A percentile compares a stretch with the other conserved stretches of the same genome.
Conservation (phyloP, 768 basidiomycete species). For the Sarcodon aspratus region DNA sequence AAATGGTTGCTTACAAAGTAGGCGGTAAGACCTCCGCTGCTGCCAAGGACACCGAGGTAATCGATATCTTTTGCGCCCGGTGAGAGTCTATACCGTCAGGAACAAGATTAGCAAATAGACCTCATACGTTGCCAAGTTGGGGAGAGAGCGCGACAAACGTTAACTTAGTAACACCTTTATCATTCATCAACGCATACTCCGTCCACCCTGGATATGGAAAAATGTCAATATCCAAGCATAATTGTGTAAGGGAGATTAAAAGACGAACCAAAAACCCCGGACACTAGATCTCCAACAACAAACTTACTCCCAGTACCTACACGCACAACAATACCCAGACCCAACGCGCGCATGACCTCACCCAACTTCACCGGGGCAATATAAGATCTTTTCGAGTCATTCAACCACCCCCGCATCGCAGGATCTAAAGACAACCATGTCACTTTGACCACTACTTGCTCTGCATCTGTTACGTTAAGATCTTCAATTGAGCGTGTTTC, state of each 20-base stretch:
- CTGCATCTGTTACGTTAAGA: constrained; percentile 34
- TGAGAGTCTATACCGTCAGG: constrained; percentile 29
- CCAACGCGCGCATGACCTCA: constrained; percentile 60
- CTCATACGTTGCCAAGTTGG: neutral
- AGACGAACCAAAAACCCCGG: constrained; percentile 44
- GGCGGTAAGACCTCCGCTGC: constrained; percentile 67
- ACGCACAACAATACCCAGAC: constrained; percentile 55
- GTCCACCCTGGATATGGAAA: constrained; percentile 48
- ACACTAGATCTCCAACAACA: constrained; percentile 59
- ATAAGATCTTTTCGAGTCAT: constrained; percentile 54
- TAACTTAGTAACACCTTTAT: constrained; percentile 37
- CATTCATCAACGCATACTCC: constrained; percentile 57
- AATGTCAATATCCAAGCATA: neutral
- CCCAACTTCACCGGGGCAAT: constrained; percentile 42
- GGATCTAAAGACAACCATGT: constrained; percentile 79
- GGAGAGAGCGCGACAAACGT: constrained; percentile 28
- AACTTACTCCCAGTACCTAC: constrained; percentile 43
- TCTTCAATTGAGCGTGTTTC: constrained; percentile 37
- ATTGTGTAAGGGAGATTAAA: neutral
- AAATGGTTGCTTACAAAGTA: constrained; percentile 54
- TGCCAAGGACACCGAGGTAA: constrained; percentile 72
- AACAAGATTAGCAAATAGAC: neutral
- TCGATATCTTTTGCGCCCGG: constrained; percentile 60
- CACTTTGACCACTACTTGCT: constrained; percentile 63
- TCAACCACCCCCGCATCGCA: constrained; percentile 79